Evolutionary conservation across 2,329 filamentous ascomycete genomes (phyloP), one percentile per base, ranked within the genome.

Genomic region (Neofusicoccum kwambonambiense): DNA sequence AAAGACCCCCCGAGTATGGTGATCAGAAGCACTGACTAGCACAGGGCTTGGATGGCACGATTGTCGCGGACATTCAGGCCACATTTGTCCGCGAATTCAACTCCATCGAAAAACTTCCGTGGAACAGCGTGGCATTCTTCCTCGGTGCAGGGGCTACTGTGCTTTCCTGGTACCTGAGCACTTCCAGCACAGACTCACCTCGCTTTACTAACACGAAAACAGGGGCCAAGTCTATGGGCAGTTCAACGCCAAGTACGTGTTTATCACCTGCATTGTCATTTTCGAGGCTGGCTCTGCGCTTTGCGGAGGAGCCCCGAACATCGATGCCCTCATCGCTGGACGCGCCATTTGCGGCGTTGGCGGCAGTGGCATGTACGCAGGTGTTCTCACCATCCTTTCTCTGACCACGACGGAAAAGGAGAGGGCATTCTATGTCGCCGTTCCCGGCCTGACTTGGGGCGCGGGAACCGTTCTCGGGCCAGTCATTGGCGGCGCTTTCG

Each of bases 321-420:
- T 82, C 73, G 69, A 79, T 64, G 79, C 79, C 19, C 68, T 86
- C 13, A 85, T 86, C 64, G 67, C 77, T 2, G 77, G 77, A 6
- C 72, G 78, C 57, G 76, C 71, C n/a, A 68, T 77, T 22, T 71
- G 72, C 41, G 78, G 78, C 6, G 63, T 70, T 45, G 73, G 77
- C 13, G 73, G 78, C 3, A 66, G 66, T 1, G 76, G 76, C 9
- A 71, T 76, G 66, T 77, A 76, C 50, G 56, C 73, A n/a, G 74
- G 74, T 3, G 68, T 70, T 15, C 42, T 68, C 17, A 66, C 51
- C 9, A 27, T 66, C 12, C 39, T 76, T 11, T 64, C 69, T 56
- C 52, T 69, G 62, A 37, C 67, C 66, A 73, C 70, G 3, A 66
- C 69, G 6, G 49, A 49, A 8, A 54, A 64, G 17, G 72, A 75